Evolutionary conservation across 192 early-diverging fungal genomes (phyloP).

Genomic region (Thamnidium elegans): DNA sequence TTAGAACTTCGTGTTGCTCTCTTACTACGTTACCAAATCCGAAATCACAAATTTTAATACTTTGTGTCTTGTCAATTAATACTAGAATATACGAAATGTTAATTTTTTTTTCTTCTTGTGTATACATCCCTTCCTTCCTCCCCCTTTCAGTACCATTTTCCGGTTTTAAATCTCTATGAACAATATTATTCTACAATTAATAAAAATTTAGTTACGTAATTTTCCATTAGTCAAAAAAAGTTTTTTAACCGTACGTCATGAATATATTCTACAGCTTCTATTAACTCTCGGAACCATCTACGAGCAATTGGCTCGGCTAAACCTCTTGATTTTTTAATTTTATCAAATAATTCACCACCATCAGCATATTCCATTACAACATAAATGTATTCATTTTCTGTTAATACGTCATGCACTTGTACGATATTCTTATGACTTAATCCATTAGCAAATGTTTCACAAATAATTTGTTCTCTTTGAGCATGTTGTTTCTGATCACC

Average conservation of each 20-base stretch:
- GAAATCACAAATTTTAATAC: slow-evolving; percentile 58
- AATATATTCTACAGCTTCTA: slow-evolving; percentile 52
- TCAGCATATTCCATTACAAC: slow-evolving; percentile 59
- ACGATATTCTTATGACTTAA: slow-evolving; percentile 56
- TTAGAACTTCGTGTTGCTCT: slow-evolving; percentile 47
- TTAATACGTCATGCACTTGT: slow-evolving; percentile 47
- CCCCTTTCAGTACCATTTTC: slow-evolving; percentile 50
- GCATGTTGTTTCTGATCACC: slow-evolving; percentile 51
- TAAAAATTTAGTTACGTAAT: background rate
- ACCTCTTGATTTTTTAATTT: slow-evolving; percentile 47
- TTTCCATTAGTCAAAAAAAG: background rate
- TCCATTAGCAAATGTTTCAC: slow-evolving; percentile 31
- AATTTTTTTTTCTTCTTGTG: background rate
- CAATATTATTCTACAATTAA: slow-evolving; percentile 47
- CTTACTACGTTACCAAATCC: slow-evolving; percentile 59
- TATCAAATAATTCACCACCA: slow-evolving; percentile 59
- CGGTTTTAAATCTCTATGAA: slow-evolving; percentile 62
- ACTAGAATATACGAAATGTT: slow-evolving; percentile 22
- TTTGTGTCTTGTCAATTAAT: slow-evolving; percentile 45
- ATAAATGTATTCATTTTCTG: slow-evolving; percentile 50
- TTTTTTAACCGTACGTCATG: slow-evolving; percentile 41
- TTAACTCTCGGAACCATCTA: slow-evolving; percentile 51
- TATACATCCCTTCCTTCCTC: background rate
- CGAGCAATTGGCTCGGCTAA: slow-evolving; percentile 46
- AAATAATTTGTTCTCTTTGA: slow-evolving; percentile 46